Conservation (phyloP, 306 rosid species). For the Sicyos baderoa region DNA sequence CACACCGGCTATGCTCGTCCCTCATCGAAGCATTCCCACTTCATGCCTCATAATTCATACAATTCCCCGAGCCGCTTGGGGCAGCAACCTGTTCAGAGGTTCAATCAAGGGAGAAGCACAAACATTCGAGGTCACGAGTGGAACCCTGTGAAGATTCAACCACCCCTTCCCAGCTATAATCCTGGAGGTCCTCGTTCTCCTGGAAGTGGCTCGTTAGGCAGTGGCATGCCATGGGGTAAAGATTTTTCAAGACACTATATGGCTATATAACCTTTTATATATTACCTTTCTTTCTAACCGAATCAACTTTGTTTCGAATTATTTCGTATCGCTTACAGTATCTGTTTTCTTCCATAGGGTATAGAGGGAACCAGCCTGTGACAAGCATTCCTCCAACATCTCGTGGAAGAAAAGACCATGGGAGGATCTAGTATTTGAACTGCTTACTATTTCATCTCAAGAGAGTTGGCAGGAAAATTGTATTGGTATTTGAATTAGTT, state of each 20-base stretch:
- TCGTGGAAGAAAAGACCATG: slow-evolving; percentile 77
- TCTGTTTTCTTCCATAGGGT: slow-evolving; percentile 42
- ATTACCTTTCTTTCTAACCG: not conserved
- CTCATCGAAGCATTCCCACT: slow-evolving; percentile 61
- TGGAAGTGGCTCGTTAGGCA: slow-evolving; percentile 28
- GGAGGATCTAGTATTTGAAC: slow-evolving; percentile 58
- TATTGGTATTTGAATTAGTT: slow-evolving; percentile 26
- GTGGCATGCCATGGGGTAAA: slow-evolving; percentile 77
- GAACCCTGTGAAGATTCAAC: slow-evolving; percentile 68
- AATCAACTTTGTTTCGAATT: not conserved
- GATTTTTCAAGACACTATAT: slow-evolving; percentile 9
- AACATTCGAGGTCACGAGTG: slow-evolving; percentile 47
- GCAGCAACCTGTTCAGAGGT: slow-evolving; percentile 66
- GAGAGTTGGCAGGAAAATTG: slow-evolving; percentile 34
- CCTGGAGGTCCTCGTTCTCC: slow-evolving; percentile 68
- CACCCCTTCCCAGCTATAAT: slow-evolving; percentile 55
- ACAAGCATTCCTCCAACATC: slow-evolving; percentile 78
- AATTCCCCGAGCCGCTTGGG: slow-evolving; percentile 93
- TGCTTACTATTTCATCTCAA: slow-evolving; percentile 20
- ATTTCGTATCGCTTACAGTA: not conserved
- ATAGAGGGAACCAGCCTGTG: slow-evolving; percentile 65
- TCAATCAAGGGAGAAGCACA: slow-evolving; percentile 54
- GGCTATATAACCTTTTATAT: not conserved
- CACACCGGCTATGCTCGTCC: slow-evolving; percentile 46
- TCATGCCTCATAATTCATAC: slow-evolving; percentile 57